Evolutionary conservation across 2,329 filamentous ascomycete genomes (phyloP).

Genomic region (Pseudocercospora ulei): DNA sequence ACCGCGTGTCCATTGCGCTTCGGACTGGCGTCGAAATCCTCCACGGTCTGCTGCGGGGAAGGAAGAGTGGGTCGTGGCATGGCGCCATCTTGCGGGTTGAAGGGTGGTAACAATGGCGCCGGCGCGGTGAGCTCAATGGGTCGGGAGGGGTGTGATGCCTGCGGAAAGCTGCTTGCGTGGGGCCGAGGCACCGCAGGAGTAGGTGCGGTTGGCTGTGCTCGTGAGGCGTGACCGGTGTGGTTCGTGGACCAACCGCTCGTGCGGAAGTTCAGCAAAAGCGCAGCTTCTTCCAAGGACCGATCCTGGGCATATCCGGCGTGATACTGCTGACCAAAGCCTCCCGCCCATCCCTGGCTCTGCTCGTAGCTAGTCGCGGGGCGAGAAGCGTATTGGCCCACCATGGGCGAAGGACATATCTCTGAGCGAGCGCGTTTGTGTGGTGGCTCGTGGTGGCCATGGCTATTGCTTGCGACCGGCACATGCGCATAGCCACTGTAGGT

Average conservation of each 20-base stretch:
- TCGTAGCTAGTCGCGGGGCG: conserved; percentile 44
- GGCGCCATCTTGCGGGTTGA: conserved; percentile 22
- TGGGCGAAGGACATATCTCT: conserved; percentile 45
- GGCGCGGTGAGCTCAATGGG: conserved; percentile 20
- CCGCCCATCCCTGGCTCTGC: conserved; percentile 29
- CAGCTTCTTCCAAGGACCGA: conserved; percentile 40
- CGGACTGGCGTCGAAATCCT: conserved; percentile 15
- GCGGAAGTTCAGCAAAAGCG: conserved; percentile 40
- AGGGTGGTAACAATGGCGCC: conserved; percentile 26
- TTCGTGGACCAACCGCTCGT: conserved; percentile 27
- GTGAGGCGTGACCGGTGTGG: conserved; percentile 7
- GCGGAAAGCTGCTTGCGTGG: conserved; percentile 32
- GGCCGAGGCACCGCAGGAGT: conserved; percentile 18
- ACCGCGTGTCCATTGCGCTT: conserved; percentile 7
- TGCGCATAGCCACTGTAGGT: conserved; percentile 21
- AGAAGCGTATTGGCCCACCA: conserved; percentile 34
- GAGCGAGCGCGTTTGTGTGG: conserved; percentile 54
- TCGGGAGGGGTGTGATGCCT: conserved; percentile 21
- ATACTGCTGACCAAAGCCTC: conserved; percentile 12
- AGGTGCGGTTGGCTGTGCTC: conserved; percentile 2
- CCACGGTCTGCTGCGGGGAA: conserved; percentile 23
- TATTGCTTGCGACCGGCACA: conserved; percentile 21
- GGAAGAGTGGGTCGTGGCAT: conserved; percentile 19
- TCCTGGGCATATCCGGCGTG: conserved; percentile 23
- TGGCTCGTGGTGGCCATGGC: conserved; percentile 38